These are phyloP conservation scores for Urochloa ruziziensis DNA, from an alignment of 176 grass and related monocot species.

Conservation along the genomic window DNA sequence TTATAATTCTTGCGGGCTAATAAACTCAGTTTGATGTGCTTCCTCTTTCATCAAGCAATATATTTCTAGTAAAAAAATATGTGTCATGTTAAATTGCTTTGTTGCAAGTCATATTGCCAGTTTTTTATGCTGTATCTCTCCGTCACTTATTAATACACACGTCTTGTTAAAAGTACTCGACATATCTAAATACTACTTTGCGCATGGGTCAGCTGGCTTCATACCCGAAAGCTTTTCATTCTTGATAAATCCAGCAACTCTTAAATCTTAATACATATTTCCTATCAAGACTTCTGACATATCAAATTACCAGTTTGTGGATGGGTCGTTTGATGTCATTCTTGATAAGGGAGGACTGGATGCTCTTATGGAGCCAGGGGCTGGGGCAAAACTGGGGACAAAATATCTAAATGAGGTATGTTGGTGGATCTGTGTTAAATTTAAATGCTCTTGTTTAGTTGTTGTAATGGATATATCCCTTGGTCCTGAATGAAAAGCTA, in stretches of 20 bases:
- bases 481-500: not conserved
- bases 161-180: not conserved
- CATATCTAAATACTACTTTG: conserved; percentile 43
- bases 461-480: conserved; percentile 8
- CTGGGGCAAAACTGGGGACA: conserved; percentile 69
- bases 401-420: conserved; percentile 92
- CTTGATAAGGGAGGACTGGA: conserved; percentile 99
- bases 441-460: conserved; percentile 15
- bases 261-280: conserved; percentile 15
- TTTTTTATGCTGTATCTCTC: not conserved
- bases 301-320: conserved; percentile 61
- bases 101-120: conserved; percentile 51
- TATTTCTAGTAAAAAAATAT: not conserved
- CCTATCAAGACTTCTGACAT: conserved; percentile 16
- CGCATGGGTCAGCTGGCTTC: conserved; percentile 57
- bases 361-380: conserved; percentile 92
- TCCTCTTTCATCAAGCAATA: not conserved
- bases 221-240: conserved; percentile 23
- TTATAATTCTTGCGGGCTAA: not conserved
- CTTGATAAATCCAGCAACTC: not conserved
- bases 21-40: not conserved
- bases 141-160: not conserved
- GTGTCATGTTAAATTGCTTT: conserved; percentile 27
- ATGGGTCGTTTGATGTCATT: conserved; percentile 74
- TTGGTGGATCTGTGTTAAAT: conserved; percentile 8